Conservation (phyloP, 2,329 filamentous ascomycete genomes). For the Trichoderma sp. region DNA sequence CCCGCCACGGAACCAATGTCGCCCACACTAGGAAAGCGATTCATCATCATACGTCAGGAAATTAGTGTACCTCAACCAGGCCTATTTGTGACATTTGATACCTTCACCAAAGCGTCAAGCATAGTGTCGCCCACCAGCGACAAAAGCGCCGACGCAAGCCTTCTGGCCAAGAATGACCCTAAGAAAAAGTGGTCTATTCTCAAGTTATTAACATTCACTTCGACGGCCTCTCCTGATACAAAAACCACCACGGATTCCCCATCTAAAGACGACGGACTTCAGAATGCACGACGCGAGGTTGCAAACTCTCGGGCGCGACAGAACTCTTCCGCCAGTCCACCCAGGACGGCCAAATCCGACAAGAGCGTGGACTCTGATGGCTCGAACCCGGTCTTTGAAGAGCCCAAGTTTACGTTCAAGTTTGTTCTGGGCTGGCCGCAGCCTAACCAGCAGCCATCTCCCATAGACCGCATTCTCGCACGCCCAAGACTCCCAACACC, state of each 20-base stretch:
- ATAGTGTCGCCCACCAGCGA: conserved; percentile 27
- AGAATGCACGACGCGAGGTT: conserved; percentile 50
- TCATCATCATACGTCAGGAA: conserved; percentile 87
- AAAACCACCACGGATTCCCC: not conserved
- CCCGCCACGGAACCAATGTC: conserved; percentile 80
- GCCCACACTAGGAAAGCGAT: conserved; percentile 78
- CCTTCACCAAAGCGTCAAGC: conserved; percentile 35
- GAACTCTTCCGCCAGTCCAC: conserved; percentile 34
- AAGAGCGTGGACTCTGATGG: conserved; percentile 51
- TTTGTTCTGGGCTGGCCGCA: conserved; percentile 69
- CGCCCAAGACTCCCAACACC: conserved; percentile 68
- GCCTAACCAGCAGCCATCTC: conserved; percentile 52
- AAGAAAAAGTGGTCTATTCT: conserved; percentile 65
- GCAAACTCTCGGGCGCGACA: conserved; percentile 42
- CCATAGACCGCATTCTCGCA: conserved; percentile 61
- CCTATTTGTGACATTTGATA: conserved; percentile 51
- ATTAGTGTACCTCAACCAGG: conserved; percentile 47
- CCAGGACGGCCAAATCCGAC: conserved; percentile 36
- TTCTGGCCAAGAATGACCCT: conserved; percentile 37
- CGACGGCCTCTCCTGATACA: conserved; percentile 8
- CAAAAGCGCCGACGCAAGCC: conserved; percentile 28
- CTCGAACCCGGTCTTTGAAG: conserved; percentile 54
- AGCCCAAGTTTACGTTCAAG: conserved; percentile 66
- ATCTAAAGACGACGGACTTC: conserved; percentile 47
- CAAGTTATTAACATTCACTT: conserved; percentile 57